Conservation (phyloP, 176 grass and related monocot genomes). For the Neostapfia colusana region DNA sequence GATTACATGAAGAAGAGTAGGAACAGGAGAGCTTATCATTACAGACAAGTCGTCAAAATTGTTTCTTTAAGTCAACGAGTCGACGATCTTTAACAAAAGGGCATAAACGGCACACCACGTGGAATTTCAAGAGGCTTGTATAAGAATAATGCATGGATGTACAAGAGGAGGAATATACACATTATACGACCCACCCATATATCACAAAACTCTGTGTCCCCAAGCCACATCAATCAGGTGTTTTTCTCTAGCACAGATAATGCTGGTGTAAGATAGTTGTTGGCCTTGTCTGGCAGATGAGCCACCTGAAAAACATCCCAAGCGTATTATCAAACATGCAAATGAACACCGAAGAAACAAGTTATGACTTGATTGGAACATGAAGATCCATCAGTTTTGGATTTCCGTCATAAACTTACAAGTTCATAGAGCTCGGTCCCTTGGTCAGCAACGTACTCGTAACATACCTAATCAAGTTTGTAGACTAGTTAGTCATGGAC, state of each 20-base stretch:
- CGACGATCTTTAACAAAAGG: slow-evolving; percentile 38
- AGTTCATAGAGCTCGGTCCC: slow-evolving; percentile 88
- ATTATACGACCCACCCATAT: slow-evolving; percentile 27
- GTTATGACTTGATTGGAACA: background rate
- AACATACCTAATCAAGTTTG: slow-evolving; percentile 63
- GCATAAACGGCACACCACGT: slow-evolving; percentile 27
- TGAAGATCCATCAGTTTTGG: background rate
- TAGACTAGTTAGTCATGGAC: slow-evolving; percentile 6
- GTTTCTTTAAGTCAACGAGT: slow-evolving; percentile 19
- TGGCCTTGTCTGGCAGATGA: slow-evolving; percentile 98
- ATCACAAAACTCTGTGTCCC: slow-evolving; percentile 9
- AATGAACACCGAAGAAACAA: slow-evolving; percentile 13
- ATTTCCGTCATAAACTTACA: slow-evolving; percentile 54
- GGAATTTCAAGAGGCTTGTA: slow-evolving; percentile 36
- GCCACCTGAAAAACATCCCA: slow-evolving; percentile 59
- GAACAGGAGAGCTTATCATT: slow-evolving; percentile 20
- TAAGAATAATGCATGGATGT: slow-evolving; percentile 30
- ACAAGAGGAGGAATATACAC: slow-evolving; percentile 48
- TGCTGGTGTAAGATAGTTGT: slow-evolving; percentile 94
- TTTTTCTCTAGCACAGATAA: slow-evolving; percentile 96
- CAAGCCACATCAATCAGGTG: slow-evolving; percentile 50
- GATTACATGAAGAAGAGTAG: too few species aligned
- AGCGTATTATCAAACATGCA: slow-evolving; percentile 7
- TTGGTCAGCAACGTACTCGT: slow-evolving; percentile 85
- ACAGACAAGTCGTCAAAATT: slow-evolving; percentile 3